These are phyloP conservation scores for Globisporangium acanthophoron DNA, from an alignment of 352 stramenopile species.

Conservation along the genomic window DNA sequence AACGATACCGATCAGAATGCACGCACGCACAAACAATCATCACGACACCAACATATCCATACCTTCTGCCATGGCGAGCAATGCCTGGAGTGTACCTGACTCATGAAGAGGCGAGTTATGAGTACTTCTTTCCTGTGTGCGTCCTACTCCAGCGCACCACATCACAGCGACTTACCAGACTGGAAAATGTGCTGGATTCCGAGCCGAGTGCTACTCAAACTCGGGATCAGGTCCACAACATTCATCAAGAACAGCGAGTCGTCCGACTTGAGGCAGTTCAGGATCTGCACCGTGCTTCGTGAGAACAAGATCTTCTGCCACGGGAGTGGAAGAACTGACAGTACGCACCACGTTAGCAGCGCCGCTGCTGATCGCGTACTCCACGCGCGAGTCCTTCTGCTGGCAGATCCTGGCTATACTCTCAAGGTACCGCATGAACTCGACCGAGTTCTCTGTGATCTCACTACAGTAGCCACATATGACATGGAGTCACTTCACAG, in stretches of 20 bases:
- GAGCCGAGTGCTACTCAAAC: constrained; percentile 54
- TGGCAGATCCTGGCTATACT: constrained; percentile 57
- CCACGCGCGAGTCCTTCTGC: constrained; percentile 50
- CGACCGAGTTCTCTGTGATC: constrained; percentile 45
- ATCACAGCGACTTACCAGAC: constrained; percentile 38
- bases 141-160: not conserved
- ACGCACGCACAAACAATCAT: not conserved
- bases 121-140: not conserved
- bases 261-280: constrained; percentile 68
- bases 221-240: constrained; percentile 71
- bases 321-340: not conserved
- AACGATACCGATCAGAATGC: too few relatives aligned
- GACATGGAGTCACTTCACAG: not conserved
- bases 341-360: constrained; percentile 14
- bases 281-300: constrained; percentile 27
- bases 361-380: constrained; percentile 41
- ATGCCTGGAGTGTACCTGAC: constrained; percentile 52
- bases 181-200: constrained; percentile 75
- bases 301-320: not conserved
- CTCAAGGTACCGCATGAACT: constrained; percentile 79
- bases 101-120: not conserved
- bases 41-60: not conserved
- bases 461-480: constrained; percentile 16
- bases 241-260: constrained; percentile 84
- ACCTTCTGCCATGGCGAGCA: constrained; percentile 63